A percentile compares a stretch with the other conserved stretches of the same genome.
Evolutionary conservation across 805 yeast species (phyloP).

Genomic region (Zygotorulaspora danielsina): DNA sequence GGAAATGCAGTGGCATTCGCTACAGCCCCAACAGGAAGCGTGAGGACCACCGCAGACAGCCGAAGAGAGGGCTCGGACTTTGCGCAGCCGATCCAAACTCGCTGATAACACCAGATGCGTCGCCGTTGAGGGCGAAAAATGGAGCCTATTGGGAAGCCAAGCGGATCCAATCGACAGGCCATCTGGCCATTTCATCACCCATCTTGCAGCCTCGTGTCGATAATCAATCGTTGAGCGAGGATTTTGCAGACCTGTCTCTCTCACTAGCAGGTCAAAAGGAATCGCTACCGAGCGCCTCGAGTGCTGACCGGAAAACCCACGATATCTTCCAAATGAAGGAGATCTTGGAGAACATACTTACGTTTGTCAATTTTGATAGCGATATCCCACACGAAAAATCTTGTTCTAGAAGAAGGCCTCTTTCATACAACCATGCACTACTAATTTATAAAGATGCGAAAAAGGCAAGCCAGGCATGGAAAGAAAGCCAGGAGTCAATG

Average conservation of each 20-base stretch:
- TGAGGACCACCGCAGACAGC: slow-evolving; percentile 1
- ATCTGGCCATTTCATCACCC: slow-evolving; percentile 12
- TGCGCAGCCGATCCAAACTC: neutral
- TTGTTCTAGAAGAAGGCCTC: slow-evolving; percentile 63
- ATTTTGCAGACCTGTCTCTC: slow-evolving; percentile 12
- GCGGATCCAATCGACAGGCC: slow-evolving; percentile 10
- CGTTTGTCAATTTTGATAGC: slow-evolving; percentile 54
- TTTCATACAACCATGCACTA: slow-evolving; percentile 63
- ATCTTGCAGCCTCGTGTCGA: slow-evolving; percentile 1
- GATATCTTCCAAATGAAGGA: slow-evolving; percentile 72
- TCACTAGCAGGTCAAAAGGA: neutral
- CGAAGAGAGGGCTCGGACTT: neutral
- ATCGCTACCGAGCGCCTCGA: neutral
- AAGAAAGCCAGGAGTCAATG: slow-evolving; percentile 14
- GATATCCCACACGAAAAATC: slow-evolving; percentile 57
- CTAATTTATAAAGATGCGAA: slow-evolving; percentile 55
- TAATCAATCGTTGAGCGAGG: slow-evolving; percentile 3
- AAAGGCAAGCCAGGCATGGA: slow-evolving; percentile 46
- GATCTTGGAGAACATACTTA: slow-evolving; percentile 56
- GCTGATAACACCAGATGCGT: slow-evolving; percentile 10
- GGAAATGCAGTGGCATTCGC: slow-evolving; percentile 3
- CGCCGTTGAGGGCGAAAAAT: slow-evolving; percentile 5
- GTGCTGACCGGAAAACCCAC: slow-evolving; percentile 19
- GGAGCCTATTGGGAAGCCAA: slow-evolving; percentile 5
- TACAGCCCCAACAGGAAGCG: slow-evolving; percentile 4